Base-by-base conservation (phyloP, 2,329 filamentous ascomycete genomes). In the Colletotrichum liriopes region DNA sequence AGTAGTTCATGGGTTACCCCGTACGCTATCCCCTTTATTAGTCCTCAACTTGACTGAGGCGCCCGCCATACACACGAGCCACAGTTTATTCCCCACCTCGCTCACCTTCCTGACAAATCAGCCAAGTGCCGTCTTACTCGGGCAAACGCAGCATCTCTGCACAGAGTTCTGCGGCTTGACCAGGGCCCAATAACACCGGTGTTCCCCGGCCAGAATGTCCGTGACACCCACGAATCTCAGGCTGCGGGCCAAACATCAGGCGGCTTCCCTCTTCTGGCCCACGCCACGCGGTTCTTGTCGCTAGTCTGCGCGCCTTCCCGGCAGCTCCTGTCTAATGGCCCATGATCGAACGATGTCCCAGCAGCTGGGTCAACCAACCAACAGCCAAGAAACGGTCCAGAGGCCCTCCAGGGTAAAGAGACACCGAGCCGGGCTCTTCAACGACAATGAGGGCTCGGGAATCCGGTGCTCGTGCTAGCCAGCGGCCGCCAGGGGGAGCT, bases 41-140 rank as follows among this genome's bases (percentile, higher is more conserved):
- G 60, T 35, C 37, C 29, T 45, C 65, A 68, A 43, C 64, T 51
- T 49, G 58, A 58, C 35, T 47, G 58, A 58, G 69, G 69, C 69
- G 65, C 37, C 69, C 65, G 69, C 58, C 65, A 60, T 35, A 16
- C 18, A 63, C 65, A 63, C 58, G 51, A 68, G 69, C 69, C 69
- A 72, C 65, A 68, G 39, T 26, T 39, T 67, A 56, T 67, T 35
- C 55, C 56, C 41, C 39, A 56, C 12, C 49, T 26, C 37, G 9
- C 43, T 23, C 18, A 52, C 37, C 29, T 51, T 41, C 18, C 29
- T 26, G 54, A 41, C 32, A 20, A 32, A 32, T 35, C 41, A 45
- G 29, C 45, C 43, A 55, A 26, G 26, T 9, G 35, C 52, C 23
- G 23, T 47, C n/a, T 66, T 43, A n/a, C 35, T 56, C 35, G 23